Evolutionary conservation across 371 early-diverging fungal species (phyloP).

Genomic region (Smittium culicis): DNA sequence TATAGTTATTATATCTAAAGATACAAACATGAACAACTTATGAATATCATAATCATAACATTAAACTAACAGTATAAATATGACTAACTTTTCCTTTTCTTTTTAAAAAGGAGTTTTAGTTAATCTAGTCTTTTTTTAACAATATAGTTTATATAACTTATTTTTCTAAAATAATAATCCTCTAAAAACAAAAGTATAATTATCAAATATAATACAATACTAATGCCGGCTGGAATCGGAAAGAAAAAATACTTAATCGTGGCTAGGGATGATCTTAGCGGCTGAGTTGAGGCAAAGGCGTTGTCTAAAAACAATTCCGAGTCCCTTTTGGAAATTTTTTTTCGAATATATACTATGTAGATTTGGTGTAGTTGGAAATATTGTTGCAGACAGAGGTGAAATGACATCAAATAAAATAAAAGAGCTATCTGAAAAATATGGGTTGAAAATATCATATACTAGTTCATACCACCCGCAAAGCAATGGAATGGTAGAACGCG

Average conservation of each 20-base stretch:
- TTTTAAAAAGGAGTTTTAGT: no score
- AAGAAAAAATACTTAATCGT: conserved; percentile 11
- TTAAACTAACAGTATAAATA: no score
- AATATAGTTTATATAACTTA: no score
- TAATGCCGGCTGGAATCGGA: conserved; percentile 5
- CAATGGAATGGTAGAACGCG: conserved; percentile 17
- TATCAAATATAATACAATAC: no score
- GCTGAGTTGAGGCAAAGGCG: conserved; percentile 16
- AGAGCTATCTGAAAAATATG: conserved; percentile 2
- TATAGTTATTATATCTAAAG: no score
- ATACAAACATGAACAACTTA: no score
- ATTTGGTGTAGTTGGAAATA: conserved; percentile 13
- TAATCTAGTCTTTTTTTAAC: no score
- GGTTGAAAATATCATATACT: conserved; percentile 10
- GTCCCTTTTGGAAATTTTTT: conserved; percentile 11
- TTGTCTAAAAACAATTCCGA: conserved; percentile 3
- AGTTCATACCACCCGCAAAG: conserved; percentile 15
- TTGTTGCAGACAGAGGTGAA: conserved; percentile 18
- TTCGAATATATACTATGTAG: conserved; percentile 11
- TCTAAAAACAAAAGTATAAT: no score
- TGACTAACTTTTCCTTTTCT: no score
- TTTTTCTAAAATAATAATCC: no score
- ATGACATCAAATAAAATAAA: conserved; percentile 7
- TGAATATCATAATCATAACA: no score
- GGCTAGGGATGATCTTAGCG: conserved; percentile 17